Evolutionary conservation across 148 eudicot genomes (phyloP), one percentile per base, ranked within the genome.

Genomic region (Drosera capensis): DNA sequence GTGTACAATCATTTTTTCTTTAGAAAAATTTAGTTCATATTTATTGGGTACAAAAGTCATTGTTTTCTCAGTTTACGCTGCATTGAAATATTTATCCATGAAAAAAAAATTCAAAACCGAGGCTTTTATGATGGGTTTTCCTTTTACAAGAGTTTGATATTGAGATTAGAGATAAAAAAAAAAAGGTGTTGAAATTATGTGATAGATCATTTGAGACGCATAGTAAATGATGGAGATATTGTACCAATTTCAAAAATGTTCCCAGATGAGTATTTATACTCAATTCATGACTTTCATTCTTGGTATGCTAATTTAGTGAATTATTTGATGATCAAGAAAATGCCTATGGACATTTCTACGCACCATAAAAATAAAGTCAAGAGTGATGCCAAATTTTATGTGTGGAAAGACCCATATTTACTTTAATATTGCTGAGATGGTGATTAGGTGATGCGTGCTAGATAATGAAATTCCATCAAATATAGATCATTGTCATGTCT

Each of bases 221-320:
- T 56, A 0, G 29, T 46, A n/a, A 0, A 37, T 19, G 44, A 40
- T 3, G 1, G n/a, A n/a, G n/a, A n/a, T n/a, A n/a, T n/a, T n/a
- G n/a, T n/a, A n/a, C n/a, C n/a, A n/a, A n/a, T n/a, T n/a, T n/a
- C n/a, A n/a, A n/a, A n/a, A n/a, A n/a, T n/a, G n/a, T n/a, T n/a
- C n/a, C n/a, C n/a, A n/a, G n/a, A n/a, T n/a, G n/a, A n/a, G n/a
- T n/a, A n/a, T n/a, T n/a, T n/a, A n/a, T n/a, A n/a, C n/a, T n/a
- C 24, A n/a, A n/a, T n/a, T n/a, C n/a, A n/a, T n/a, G n/a, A n/a
- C n/a, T n/a, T n/a, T n/a, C n/a, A n/a, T 1, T 26, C 54, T 26
- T 48, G 48, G 62, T 57, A 40, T 41, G 48, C 62, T 20, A 49
- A 54, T 11, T 13, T 54, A n/a, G n/a, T n/a, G n/a, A n/a, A n/a